A percentile compares a stretch with the other conserved stretches of the same genome.
Conservation (phyloP, 179 eudicot species). For the Vitellaria paradoxa region DNA sequence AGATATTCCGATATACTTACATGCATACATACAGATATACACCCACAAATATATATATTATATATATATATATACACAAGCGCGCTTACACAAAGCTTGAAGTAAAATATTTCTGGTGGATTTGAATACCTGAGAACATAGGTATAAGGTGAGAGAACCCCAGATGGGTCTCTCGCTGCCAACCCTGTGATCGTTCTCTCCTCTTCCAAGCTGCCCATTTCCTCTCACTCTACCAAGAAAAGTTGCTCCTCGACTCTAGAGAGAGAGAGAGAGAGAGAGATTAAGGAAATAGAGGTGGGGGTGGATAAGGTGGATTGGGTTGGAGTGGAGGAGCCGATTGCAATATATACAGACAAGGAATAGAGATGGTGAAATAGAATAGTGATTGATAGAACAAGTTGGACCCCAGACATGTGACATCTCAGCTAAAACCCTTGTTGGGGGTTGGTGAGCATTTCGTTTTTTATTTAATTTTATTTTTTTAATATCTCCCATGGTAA, state of each 20-base stretch:
- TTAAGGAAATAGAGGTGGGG: neutral
- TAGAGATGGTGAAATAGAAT: too few species aligned
- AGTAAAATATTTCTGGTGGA: neutral
- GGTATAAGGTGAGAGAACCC: constrained; percentile 67
- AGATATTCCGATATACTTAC: neutral
- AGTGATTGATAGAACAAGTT: too few species aligned
- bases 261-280: neutral
- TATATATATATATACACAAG: neutral
- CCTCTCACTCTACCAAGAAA: neutral
- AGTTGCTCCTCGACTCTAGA: neutral
- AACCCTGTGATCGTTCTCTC: constrained; percentile 68
- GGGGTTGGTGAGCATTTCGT: too few species aligned
- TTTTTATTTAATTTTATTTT: too few species aligned
- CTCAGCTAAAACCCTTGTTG: too few species aligned
- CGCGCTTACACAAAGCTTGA: too few species aligned
- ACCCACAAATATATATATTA: neutral
- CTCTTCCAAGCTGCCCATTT: constrained; percentile 55
- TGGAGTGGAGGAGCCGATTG: too few species aligned
- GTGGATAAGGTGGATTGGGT: too few species aligned
- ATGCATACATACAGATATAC: neutral
- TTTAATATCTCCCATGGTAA: too few species aligned
- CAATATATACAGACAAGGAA: too few species aligned
- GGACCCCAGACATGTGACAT: too few species aligned
- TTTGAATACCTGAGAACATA: constrained; percentile 60
- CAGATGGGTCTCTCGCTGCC: constrained; percentile 89